Conservation (phyloP, 208 protist genomes). For the Angomonas ambiguus region DNA sequence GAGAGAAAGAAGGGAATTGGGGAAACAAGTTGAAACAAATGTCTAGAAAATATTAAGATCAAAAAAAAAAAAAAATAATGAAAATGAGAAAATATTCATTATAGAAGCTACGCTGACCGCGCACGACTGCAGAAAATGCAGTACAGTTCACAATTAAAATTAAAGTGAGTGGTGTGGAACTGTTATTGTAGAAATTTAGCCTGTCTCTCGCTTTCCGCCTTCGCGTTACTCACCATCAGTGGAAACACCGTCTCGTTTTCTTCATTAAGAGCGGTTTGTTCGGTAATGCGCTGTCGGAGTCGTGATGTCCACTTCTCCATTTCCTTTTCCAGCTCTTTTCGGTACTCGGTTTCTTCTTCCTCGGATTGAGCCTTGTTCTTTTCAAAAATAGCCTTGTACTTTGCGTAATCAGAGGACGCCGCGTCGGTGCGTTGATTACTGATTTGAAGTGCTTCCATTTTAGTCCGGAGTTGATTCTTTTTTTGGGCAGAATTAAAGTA, state of each 20-base stretch:
- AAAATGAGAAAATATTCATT: too few species aligned
- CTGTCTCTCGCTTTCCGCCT: slow-evolving; percentile 62
- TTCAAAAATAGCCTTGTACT: slow-evolving; percentile 41
- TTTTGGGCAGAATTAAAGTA: slow-evolving; percentile 40
- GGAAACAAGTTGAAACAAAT: background rate
- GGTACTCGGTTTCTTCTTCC: slow-evolving; percentile 28
- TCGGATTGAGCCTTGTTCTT: slow-evolving; percentile 41
- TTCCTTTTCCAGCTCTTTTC: slow-evolving; percentile 34
- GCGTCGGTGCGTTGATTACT: slow-evolving; percentile 37
- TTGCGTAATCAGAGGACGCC: background rate
- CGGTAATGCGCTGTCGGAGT: slow-evolving; percentile 46
- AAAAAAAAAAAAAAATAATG: background rate
- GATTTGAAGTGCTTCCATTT: slow-evolving; percentile 77
- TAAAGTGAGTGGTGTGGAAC: too few species aligned
- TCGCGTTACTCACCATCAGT: slow-evolving; percentile 61
- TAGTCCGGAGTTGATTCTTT: slow-evolving; percentile 57
- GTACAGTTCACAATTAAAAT: too few species aligned
- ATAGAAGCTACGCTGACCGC: too few species aligned
- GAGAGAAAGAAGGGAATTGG: background rate
- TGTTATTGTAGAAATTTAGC: too few species aligned
- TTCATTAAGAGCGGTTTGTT: slow-evolving; percentile 56
- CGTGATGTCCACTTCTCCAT: slow-evolving; percentile 40
- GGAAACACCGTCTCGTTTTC: slow-evolving; percentile 70
- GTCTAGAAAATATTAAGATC: background rate
- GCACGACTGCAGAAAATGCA: too few species aligned